Conservation (phyloP, 805 yeast species). For the Debaryomyces prosopidis region DNA sequence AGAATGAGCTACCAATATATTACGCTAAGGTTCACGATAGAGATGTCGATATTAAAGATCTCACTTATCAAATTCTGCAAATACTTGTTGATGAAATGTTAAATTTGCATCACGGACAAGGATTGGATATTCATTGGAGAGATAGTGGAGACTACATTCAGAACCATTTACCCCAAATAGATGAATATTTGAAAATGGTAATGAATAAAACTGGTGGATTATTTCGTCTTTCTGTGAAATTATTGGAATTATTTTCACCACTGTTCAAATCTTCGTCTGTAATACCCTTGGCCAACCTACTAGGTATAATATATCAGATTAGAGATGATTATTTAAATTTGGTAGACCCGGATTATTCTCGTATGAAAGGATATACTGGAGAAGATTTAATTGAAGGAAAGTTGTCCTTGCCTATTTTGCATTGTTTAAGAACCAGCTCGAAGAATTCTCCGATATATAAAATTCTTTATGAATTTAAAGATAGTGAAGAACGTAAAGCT, state of each 20-base stretch:
- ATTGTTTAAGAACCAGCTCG: conserved; percentile 29
- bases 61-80: conserved; percentile 28
- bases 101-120: conserved; percentile 87
- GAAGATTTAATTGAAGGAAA: conserved; percentile 92
- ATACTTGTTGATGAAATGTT: conserved; percentile 72
- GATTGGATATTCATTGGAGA: conserved; percentile 86
- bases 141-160: conserved; percentile 38
- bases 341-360: conserved; percentile 46
- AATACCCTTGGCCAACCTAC: conserved; percentile 62
- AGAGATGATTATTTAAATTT: conserved; percentile 82
- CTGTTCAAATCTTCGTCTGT: conserved; percentile 5
- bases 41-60: conserved; percentile 23
- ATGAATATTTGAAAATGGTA: conserved; percentile 74
- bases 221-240: conserved; percentile 68
- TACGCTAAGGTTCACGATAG: conserved; percentile 8
- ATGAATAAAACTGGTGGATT: conserved; percentile 86
- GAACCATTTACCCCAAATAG: conserved; percentile 23
- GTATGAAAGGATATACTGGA: conserved; percentile 68
- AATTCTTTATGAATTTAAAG: conserved; percentile 16
- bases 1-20: conserved; percentile 15
- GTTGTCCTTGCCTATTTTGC: conserved; percentile 82
- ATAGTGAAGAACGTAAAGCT: conserved; percentile 16
- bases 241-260: conserved; percentile 47
- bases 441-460: conserved; percentile 22
- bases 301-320: conserved; percentile 86